Percentiles rank a stretch among this genome's conserved stretches.
Evolutionary conservation across 352 stramenopile genomes (phyloP).

Genomic region (Phytophthora parvispora): DNA sequence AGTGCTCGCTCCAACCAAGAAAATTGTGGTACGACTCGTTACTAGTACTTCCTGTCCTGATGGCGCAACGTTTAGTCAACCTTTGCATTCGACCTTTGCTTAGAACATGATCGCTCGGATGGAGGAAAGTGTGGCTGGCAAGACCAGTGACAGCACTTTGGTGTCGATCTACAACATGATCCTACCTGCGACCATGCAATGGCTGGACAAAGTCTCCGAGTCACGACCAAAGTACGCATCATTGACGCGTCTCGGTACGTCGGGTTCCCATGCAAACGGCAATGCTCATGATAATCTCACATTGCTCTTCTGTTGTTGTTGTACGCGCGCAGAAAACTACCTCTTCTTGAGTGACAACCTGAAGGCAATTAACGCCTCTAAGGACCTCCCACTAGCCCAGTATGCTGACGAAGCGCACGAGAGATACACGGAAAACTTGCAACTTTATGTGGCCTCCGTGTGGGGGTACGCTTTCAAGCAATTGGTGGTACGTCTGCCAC

Average conservation of each 20-base stretch:
- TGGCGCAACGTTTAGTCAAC: not conserved
- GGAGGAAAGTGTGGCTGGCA: constrained; percentile 70
- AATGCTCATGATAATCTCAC: not conserved
- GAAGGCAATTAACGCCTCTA: constrained; percentile 49
- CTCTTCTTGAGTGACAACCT: constrained; percentile 71
- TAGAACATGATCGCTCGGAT: constrained; percentile 69
- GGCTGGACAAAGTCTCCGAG: constrained; percentile 77
- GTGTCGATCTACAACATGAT: constrained; percentile 76
- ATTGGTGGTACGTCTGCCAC: constrained; percentile 43
- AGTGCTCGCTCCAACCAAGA: constrained; percentile 71
- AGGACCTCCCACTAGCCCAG: constrained; percentile 58
- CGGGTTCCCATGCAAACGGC: not conserved
- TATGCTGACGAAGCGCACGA: constrained; percentile 56
- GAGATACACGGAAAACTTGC: constrained; percentile 53
- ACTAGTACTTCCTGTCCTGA: not conserved
- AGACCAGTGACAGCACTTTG: constrained; percentile 65
- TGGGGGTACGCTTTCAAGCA: constrained; percentile 81
- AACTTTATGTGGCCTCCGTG: constrained; percentile 66
- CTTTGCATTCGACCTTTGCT: not conserved
- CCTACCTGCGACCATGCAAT: constrained; percentile 67
- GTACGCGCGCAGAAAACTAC: constrained; percentile 62
- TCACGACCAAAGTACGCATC: constrained; percentile 75
- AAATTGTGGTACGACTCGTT: constrained; percentile 54
- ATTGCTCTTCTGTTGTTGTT: not conserved
- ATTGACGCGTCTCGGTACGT: constrained; percentile 65